Evolutionary conservation across 2,329 filamentous ascomycete genomes (phyloP).

Genomic region (Chrysosporium queenslandicum): DNA sequence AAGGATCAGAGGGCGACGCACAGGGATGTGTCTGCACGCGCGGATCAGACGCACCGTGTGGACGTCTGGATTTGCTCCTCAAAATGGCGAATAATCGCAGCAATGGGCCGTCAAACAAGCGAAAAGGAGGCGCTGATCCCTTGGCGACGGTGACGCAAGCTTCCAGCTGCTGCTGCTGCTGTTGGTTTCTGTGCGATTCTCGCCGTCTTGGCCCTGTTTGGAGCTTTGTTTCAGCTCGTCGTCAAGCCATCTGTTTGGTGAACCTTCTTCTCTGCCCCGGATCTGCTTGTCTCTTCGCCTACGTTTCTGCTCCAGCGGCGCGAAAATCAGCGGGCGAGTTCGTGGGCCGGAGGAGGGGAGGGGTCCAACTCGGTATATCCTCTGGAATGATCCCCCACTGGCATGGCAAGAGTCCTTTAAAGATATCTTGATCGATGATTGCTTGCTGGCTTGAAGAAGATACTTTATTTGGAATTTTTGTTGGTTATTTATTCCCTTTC

Average conservation of each 20-base stretch:
- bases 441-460: not conserved
- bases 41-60: too few relatives aligned
- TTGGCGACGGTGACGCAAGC: slow-evolving; percentile 11
- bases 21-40: too few relatives aligned
- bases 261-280: slow-evolving; percentile 3
- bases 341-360: not conserved
- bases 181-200: not conserved
- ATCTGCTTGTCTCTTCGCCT: not conserved
- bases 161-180: not conserved
- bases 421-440: not conserved
- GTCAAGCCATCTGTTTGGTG: not conserved
- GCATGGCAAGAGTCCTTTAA: not conserved
- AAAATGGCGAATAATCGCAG: too few relatives aligned
- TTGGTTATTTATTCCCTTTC: not conserved
- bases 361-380: slow-evolving; percentile 1
- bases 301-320: too few relatives aligned
- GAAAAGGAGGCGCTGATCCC: slow-evolving; percentile 1
- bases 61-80: too few relatives aligned
- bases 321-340: too few relatives aligned
- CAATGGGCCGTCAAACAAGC: not conserved
- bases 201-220: slow-evolving; percentile 8
- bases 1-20: too few relatives aligned
- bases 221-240: slow-evolving; percentile 10
- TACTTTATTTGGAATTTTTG: not conserved
- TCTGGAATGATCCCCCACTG: not conserved